Evolutionary conservation across 805 yeast genomes (phyloP), one percentile per base, ranked within the genome.

Genomic region (fission yeast (Schizosaccharomyces pombe)): DNA sequence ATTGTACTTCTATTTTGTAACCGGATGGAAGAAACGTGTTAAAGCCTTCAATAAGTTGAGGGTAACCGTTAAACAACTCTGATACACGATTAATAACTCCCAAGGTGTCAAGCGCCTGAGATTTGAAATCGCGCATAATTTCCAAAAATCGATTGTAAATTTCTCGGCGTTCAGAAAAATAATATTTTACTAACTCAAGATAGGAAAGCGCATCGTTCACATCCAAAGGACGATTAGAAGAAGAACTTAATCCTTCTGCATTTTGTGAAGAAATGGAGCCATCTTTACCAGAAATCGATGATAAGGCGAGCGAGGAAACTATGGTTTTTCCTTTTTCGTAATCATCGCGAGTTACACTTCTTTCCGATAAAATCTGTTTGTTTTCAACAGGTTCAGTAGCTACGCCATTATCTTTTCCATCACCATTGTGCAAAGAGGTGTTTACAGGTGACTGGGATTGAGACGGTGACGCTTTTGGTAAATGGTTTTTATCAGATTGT

Each of bases 21-120:
- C 98, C 99, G 19, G 94, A 95, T 1, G 99, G 99, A 60, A 91
- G 72, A 65, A 91, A 91, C 1, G 98, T 89, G 69, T 91, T 91
- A 68, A 91, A 93, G 0, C 99, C 98, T 68, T 91, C 97, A 58
- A 91, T 89, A 62, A 91, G 73, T 54, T 67, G 78, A 1, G 95
- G 95, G 67, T 86, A 95, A 12, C 96, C 97, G 58, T 87, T 77
- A 66, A 91, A 91, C 55, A 91, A 70, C 1, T 82, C 76, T 0
- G 95, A 85, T 1, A 91, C 98, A 56, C 98, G 74, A 65, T 89
- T 95, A 64, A 91, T 91, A 30, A 91, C 99, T 34, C 97, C 99
- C 0, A 97, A 97, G 0, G 98, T 91, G 66, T 91, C 43, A 19
- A 37, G 24, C 62, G 91, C 87, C 30, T 57, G 59, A 2, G 59